Evolutionary conservation across 2,329 filamentous ascomycete genomes (phyloP).

Genomic region (Aspergillus versicolor): DNA sequence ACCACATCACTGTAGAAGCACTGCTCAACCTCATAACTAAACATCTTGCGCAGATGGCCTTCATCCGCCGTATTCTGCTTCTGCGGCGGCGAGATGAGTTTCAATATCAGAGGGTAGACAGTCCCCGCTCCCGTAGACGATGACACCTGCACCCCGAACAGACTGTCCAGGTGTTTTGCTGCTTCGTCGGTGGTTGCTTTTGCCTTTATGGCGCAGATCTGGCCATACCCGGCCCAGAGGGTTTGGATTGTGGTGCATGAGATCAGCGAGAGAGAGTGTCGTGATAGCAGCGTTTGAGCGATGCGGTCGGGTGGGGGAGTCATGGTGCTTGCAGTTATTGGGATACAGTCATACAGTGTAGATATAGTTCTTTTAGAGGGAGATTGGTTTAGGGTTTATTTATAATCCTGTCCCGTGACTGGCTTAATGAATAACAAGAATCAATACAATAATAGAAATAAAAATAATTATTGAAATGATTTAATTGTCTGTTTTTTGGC

Average conservation of each 20-base stretch:
- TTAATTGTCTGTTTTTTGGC: too few relatives aligned
- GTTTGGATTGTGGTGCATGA: conserved; percentile 39
- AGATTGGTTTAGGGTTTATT: too few relatives aligned
- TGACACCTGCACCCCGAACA: conserved; percentile 19
- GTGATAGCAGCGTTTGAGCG: conserved; percentile 29
- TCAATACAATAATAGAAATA: too few relatives aligned
- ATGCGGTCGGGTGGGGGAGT: conserved; percentile 17
- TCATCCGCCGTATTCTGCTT: conserved; percentile 47
- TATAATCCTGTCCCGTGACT: too few relatives aligned
- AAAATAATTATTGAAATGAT: too few relatives aligned
- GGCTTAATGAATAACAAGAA: too few relatives aligned
- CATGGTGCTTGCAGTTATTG: neutral
- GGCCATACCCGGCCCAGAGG: conserved; percentile 50
- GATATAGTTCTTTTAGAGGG: neutral
- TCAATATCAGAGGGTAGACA: conserved; percentile 51
- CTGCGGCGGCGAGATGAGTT: conserved; percentile 58
- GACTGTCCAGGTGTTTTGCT: conserved; percentile 19
- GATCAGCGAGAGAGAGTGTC: conserved; percentile 28
- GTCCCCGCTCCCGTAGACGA: conserved; percentile 6
- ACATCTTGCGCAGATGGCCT: conserved; percentile 63
- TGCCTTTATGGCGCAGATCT: conserved; percentile 58
- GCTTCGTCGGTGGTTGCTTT: conserved; percentile 29
- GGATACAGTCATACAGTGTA: neutral
- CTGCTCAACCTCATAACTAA: conserved; percentile 68
- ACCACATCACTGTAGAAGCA: conserved; percentile 62